A percentile compares a stretch with the other conserved stretches of the same genome.
Evolutionary conservation across 176 grass and related monocot species (phyloP).

Genomic region (Avena atlantica): DNA sequence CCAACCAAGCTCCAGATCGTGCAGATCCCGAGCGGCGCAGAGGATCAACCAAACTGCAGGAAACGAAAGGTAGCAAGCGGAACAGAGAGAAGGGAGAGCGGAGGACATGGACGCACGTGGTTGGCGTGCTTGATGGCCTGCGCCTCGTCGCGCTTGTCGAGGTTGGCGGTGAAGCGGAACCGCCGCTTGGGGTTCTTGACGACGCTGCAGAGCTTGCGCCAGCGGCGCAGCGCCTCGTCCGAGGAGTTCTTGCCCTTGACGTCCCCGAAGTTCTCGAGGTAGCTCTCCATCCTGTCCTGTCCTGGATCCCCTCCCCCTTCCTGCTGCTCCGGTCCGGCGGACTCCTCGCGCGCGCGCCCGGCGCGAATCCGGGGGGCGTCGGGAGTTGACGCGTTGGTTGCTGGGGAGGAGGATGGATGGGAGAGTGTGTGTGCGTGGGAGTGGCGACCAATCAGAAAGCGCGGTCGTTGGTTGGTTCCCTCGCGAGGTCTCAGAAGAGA

Average conservation of each 20-base stretch:
- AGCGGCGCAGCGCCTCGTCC: constrained; percentile 85
- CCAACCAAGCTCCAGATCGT: constrained; percentile 27
- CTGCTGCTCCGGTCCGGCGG: neutral
- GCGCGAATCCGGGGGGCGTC: neutral
- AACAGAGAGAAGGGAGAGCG: no score
- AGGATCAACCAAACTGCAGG: neutral
- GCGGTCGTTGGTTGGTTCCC: neutral
- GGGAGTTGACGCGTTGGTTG: constrained; percentile 11
- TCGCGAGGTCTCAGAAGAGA: no score
- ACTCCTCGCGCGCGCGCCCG: neutral
- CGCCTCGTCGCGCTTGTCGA: constrained; percentile 79
- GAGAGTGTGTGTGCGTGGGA: neutral
- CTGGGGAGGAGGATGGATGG: neutral
- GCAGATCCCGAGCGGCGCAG: constrained; percentile 31
- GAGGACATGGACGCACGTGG: constrained; percentile 43
- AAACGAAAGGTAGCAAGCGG: neutral
- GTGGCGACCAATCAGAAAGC: constrained; percentile 13
- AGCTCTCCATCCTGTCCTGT: constrained; percentile 54
- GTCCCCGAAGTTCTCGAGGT: constrained; percentile 65
- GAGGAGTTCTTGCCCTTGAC: constrained; percentile 76
- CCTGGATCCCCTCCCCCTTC: neutral
- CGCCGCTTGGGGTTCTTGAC: constrained; percentile 97
- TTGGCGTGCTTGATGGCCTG: constrained; percentile 88
- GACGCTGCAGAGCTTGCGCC: constrained; percentile 81
- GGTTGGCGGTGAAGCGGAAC: constrained; percentile 97